Percentiles rank a stretch among this genome's conserved stretches.
phyloP scores from a whole-genome alignment of 176 grass and related monocot genomes.

The Hordeum marinum region DNA sequence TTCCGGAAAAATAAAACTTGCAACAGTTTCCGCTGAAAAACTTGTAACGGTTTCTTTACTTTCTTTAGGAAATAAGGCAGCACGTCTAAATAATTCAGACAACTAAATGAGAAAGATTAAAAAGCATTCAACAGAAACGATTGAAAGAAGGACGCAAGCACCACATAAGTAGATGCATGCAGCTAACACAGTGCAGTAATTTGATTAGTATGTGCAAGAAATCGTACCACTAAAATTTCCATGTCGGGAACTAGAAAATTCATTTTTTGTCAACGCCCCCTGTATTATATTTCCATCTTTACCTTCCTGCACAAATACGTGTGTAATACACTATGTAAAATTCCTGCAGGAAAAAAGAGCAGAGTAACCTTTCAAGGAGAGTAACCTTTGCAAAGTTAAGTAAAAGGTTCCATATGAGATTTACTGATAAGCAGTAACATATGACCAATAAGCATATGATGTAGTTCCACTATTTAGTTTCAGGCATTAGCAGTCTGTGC shows the following conservation, averaged over 20 bases:
- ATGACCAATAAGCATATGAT: conserved; percentile 1
- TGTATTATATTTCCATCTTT: conserved; percentile 61
- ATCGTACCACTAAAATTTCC: conserved; percentile 70
- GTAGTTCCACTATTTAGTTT: not conserved
- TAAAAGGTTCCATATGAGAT: conserved; percentile 9
- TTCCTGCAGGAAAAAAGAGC: conserved; percentile 52
- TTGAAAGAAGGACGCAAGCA: conserved; percentile 2
- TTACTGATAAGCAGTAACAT: not conserved
- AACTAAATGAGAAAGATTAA: conserved; percentile 8
- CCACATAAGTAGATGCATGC: conserved; percentile 1
- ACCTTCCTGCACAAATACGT: conserved; percentile 73
- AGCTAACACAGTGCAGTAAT: conserved; percentile 1
- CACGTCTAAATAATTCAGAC: not conserved
- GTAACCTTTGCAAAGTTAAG: conserved; percentile 36
- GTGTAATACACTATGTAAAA: conserved; percentile 56
- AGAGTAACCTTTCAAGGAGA: conserved; percentile 55
- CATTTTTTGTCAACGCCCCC: conserved; percentile 47
- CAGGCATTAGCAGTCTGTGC: not conserved
- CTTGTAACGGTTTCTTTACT: not conserved
- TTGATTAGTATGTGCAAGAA: conserved; percentile 5
- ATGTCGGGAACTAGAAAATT: conserved; percentile 63
- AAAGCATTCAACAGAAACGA: not conserved
- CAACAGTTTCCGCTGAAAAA: not conserved
- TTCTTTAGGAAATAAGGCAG: conserved; percentile 10
- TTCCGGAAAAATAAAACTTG: no score